Base-by-base conservation (phyloP, 441 rosid genomes). In the Euphorbia schlechtendalii region DNA sequence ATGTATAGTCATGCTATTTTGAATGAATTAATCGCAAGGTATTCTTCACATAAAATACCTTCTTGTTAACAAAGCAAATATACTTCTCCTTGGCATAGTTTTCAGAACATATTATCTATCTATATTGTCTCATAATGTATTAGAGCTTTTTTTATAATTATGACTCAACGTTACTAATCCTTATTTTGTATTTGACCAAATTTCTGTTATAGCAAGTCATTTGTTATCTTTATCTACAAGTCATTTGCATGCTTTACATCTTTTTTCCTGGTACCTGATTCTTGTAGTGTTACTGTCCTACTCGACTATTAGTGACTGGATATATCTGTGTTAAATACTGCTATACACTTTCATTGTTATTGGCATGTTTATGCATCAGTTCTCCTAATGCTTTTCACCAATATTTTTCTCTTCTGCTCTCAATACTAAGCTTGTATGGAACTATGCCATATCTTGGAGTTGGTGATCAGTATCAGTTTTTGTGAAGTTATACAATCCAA, bases 401-500 rank as follows among this genome's bases (percentile, higher is more conserved):
- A 61, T 8, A 9, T 27, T 9, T 20, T 25, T 25, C 6, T 1
- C 34, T 32, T 32, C 34, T 32, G 28, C 22, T n/a, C 9, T 25
- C 15, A 43, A 20, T 43, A 46, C 53, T 24, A 61, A 51, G 14
- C 20, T 43, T 3, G 2, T 4, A 61, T 32, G 34, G 34, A 32
- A 32, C 34, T 45, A 27, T 61, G 22, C 24, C 36, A 25, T 17
- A 28, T 45, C 30, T 61, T 14, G 18, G 52, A 61, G n/a, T n/a
- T n/a, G n/a, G 28, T 38, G 32, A 59, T 5, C 20, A 22, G 51
- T 22, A n/a, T 58, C 20, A 59, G 6, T 5, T 59, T 46, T 38
- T 38, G 32, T 40, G 20, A 38, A 36, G 36, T 40, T 59, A 22
- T 21, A 62, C 46, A 40, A 62, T 46, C 55, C n/a, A n/a, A n/a